phyloP scores from a whole-genome alignment of 768 basidiomycete genomes.

The Kwoniella bestiolae region DNA sequence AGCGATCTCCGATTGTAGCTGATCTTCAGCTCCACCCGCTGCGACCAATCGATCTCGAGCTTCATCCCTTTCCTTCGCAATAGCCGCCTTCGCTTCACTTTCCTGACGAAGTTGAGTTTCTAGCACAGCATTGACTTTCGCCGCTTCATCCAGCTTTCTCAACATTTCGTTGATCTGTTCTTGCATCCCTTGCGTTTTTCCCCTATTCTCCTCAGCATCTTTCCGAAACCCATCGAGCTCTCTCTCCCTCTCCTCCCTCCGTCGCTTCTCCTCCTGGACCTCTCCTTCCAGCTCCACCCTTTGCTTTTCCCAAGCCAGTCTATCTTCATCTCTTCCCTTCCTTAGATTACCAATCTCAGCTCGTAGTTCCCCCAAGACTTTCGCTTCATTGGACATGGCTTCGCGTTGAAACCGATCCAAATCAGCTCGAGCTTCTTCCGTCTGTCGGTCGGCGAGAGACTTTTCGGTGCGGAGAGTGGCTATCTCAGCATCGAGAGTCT shows the following conservation, averaged over 20 bases:
- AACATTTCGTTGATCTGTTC: conserved; percentile 12
- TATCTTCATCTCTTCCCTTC: conserved; percentile 14
- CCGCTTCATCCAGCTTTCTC: conserved; percentile 20
- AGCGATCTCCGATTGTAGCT: conserved; percentile 10
- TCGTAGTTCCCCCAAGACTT: conserved; percentile 24
- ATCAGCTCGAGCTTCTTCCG: conserved; percentile 21
- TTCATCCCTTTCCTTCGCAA: conserved; percentile 14
- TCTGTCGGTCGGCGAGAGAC: conserved; percentile 1
- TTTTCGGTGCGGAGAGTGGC: conserved; percentile 1
- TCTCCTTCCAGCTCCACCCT: conserved; percentile 1
- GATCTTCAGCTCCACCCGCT: conserved; percentile 8
- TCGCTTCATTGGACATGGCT: conserved; percentile 30
- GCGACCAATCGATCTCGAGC: background rate
- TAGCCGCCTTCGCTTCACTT: background rate
- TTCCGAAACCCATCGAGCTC: background rate
- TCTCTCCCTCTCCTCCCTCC: conserved; percentile 1
- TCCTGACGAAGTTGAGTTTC: conserved; percentile 10
- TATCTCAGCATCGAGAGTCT: background rate
- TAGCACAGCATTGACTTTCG: conserved; percentile 12
- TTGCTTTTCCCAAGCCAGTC: conserved; percentile 9
- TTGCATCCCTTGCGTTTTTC: background rate
- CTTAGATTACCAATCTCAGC: conserved; percentile 32
- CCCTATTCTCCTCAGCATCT: conserved; percentile 6
- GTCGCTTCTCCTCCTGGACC: background rate
- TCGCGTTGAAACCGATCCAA: conserved; percentile 32